phyloP scores from a whole-genome alignment of 352 stramenopile genomes.

The Phytophthora macrochlamydospora region DNA sequence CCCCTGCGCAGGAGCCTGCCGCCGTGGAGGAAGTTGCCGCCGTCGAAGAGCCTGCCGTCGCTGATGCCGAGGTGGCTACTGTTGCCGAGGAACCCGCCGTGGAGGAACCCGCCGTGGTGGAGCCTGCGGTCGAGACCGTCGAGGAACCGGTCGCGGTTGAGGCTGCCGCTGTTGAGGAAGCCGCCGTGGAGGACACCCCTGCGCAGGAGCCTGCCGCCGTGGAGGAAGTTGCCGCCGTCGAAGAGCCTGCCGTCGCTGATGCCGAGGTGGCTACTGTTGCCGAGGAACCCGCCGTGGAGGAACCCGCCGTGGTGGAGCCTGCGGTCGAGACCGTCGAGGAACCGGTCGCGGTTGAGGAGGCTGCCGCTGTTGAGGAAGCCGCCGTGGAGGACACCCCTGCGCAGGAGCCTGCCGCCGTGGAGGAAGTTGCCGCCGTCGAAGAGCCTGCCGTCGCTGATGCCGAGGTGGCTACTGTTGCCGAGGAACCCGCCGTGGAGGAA shows the following conservation, averaged over 20 bases:
- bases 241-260: background rate
- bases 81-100: background rate
- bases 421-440: background rate
- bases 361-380: background rate
- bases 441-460: background rate
- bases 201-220: slow-evolving; percentile 2
- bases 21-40: background rate
- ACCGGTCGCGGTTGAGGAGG: background rate
- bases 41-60: slow-evolving; percentile 1
- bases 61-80: background rate
- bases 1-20: background rate
- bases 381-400: background rate
- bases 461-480: background rate
- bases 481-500: background rate
- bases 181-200: background rate
- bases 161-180: background rate
- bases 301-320: background rate
- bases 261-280: background rate
- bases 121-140: background rate
- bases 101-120: background rate
- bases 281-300: background rate
- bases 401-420: too few relatives aligned
- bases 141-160: background rate
- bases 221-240: background rate
- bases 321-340: background rate